Conservation (phyloP, 768 basidiomycete genomes). For the Multifurca ochricompacta region DNA sequence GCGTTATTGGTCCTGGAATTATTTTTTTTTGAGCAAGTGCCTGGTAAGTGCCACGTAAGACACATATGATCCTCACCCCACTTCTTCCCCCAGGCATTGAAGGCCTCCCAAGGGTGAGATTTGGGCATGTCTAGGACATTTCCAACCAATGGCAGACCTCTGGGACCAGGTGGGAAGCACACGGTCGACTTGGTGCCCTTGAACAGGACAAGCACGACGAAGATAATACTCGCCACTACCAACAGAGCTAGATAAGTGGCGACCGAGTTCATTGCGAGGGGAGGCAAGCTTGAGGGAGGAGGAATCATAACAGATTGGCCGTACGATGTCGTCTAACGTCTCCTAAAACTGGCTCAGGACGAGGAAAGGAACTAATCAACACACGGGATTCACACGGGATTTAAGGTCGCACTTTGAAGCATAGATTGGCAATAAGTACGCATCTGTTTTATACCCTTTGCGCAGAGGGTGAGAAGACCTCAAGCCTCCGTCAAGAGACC, state of each 20-base stretch:
- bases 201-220: background rate
- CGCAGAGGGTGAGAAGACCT: too few species aligned
- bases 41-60: too few species aligned
- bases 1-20: constrained; percentile 7
- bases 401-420: too few species aligned
- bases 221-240: background rate
- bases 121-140: background rate
- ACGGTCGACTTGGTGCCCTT: background rate
- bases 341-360: too few species aligned
- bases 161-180: background rate
- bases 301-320: background rate
- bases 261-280: background rate
- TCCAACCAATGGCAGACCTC: background rate
- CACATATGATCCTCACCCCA: background rate
- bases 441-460: too few species aligned
- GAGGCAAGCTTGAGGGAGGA: background rate
- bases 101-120: background rate
- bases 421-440: too few species aligned
- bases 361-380: too few species aligned
- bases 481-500: too few species aligned
- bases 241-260: background rate
- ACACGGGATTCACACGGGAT: too few species aligned
- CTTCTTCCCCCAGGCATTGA: background rate
- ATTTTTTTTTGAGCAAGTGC: too few species aligned
- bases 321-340: too few species aligned